Conservation (phyloP, 768 basidiomycete genomes). For the Tylopilus sp. region DNA sequence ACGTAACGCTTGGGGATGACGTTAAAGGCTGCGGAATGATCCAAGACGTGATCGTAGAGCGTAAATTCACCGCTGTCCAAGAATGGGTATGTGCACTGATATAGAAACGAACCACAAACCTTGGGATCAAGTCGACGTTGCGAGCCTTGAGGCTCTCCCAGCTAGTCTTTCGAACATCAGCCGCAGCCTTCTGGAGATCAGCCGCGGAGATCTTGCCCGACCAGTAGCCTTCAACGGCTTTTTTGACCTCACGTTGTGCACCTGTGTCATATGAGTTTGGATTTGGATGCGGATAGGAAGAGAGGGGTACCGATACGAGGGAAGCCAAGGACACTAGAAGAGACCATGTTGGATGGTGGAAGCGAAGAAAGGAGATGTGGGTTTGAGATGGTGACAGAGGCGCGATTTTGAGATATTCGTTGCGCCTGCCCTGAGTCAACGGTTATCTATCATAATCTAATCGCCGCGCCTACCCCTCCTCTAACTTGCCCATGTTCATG, state of each 20-base stretch:
- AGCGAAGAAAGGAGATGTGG: conserved; percentile 13
- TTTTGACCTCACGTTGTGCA: conserved; percentile 93
- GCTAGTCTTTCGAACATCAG: conserved; percentile 82
- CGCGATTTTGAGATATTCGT: conserved; percentile 29
- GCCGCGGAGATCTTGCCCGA: conserved; percentile 84
- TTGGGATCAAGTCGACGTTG: conserved; percentile 89
- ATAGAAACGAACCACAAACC: conserved; percentile 46
- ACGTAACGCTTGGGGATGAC: conserved; percentile 94
- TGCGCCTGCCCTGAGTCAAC: conserved; percentile 34
- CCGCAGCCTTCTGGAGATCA: conserved; percentile 83
- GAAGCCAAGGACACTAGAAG: conserved; percentile 86
- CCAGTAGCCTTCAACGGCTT: conserved; percentile 99
- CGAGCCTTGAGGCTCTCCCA: conserved; percentile 84
- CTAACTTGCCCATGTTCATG: too few relatives aligned
- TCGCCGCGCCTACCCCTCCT: conserved; percentile 1
- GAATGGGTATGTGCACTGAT: conserved; percentile 12
- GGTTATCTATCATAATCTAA: conserved; percentile 23
- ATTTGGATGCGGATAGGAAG: neutral
- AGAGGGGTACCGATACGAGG: conserved; percentile 66
- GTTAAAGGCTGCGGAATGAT: conserved; percentile 95
- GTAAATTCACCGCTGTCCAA: conserved; percentile 89
- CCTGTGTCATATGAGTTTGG: conserved; percentile 42
- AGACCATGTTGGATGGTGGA: conserved; percentile 52
- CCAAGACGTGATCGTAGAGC: conserved; percentile 97
- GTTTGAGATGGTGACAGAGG: neutral